These are phyloP conservation scores for Candida sanyaensis DNA, from an alignment of 1,139 yeast species.

Conservation along the genomic window DNA sequence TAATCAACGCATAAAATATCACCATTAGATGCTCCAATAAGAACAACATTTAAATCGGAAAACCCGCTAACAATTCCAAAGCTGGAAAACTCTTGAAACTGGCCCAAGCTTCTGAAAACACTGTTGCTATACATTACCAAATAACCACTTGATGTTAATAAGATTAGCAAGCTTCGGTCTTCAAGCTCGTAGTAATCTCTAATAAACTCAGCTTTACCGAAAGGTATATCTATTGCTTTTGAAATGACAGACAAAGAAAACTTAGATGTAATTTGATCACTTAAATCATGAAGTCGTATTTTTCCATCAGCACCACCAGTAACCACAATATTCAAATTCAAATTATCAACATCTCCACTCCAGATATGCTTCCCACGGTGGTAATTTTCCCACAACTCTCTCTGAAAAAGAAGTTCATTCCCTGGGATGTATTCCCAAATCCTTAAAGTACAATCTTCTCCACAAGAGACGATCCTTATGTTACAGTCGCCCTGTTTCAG, in stretches of 20 bases:
- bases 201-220: slow-evolving; percentile 55
- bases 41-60: slow-evolving; percentile 35
- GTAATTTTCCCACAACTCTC: slow-evolving; percentile 50
- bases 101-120: slow-evolving; percentile 34
- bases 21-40: slow-evolving; percentile 57
- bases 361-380: slow-evolving; percentile 89
- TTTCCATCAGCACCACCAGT: slow-evolving; percentile 94
- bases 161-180: slow-evolving; percentile 39
- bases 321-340: slow-evolving; percentile 47
- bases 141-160: slow-evolving; percentile 66
- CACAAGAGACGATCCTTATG: slow-evolving; percentile 60
- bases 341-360: slow-evolving; percentile 67
- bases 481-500: slow-evolving; percentile 22
- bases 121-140: slow-evolving; percentile 31
- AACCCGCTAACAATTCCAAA: slow-evolving; percentile 57
- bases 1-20: slow-evolving; percentile 49
- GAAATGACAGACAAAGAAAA: slow-evolving; percentile 36
- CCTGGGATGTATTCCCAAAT: slow-evolving; percentile 58
- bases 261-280: slow-evolving; percentile 12
- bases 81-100: slow-evolving; percentile 32
- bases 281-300: slow-evolving; percentile 60
- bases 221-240: slow-evolving; percentile 20
- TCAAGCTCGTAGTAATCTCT: slow-evolving; percentile 58
- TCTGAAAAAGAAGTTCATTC: slow-evolving; percentile 23
- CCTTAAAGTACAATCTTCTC: slow-evolving; percentile 91